Base-by-base conservation (phyloP, 495 filamentous ascomycete genomes). In the Penicillium malachiteum region DNA sequence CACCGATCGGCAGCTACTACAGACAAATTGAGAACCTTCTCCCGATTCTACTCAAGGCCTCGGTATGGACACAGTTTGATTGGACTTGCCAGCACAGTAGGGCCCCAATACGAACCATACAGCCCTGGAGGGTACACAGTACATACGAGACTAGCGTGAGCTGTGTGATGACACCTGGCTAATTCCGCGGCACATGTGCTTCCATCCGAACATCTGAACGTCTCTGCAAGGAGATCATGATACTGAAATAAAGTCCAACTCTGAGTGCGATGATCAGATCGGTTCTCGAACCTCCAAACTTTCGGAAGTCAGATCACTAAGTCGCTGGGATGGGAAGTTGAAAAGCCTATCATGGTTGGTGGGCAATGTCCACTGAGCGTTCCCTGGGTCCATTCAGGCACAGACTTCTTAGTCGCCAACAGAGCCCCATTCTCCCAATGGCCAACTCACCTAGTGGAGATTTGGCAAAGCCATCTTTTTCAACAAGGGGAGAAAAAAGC, bases 341-440 rank as follows among this genome's bases (percentile, higher is more conserved):
- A 14, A 49, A 17, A 37, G 57, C 18, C 47, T 50, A 57, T 64
- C 57, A 2, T 42, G 17, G 43, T 45, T 7, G 16, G 12, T n/a
- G 49, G 51, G 52, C 43, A 46, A 44, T 17, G 21, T 8, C 39
- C 17, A 33, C 7, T 13, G 14, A 41, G n/a, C 44, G 45, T 55
- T 43, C 60, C 56, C 55, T 59, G 60, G 60, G 35, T 52, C 45
- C 53, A 34, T 53, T 34, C 60, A 63, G 60, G 60, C 44, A 63
- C 60, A 59, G 45, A 48, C 50, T 17, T 14, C 14, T 48, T 46
- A 60, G 45, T 58, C 51, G 48, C 41, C 48, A 26, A 13, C 32
- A 43, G 21, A 50, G 48, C 48, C 48, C 48, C 48, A 38, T 11
- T 18, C 26, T 7, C 45, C 32, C 13, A 50, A 13, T 50, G 21